Base-by-base conservation (phyloP, 371 early-diverging fungal genomes). In the Lichtheimia hyalospora region DNA sequence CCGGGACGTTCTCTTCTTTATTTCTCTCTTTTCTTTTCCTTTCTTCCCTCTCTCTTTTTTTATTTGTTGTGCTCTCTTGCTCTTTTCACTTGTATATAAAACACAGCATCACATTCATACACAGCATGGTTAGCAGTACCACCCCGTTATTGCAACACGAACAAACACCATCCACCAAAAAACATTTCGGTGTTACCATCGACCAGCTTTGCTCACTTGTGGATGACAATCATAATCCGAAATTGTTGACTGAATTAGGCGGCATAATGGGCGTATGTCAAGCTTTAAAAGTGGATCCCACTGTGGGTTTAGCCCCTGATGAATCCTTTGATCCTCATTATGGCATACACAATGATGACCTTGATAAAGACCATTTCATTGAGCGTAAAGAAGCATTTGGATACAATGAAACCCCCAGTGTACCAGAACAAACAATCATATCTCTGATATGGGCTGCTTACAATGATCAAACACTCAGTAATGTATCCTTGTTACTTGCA, bases 231-330 rank as follows among this genome's bases (percentile, higher is more conserved):
- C 46, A 21, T 10, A 18, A n/a, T n/a, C 21, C 81, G 24, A 69
- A 70, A 1, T 60, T 68, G 28, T 77, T 90, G 3, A 63, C 66
- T 3, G 68, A 79, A 39, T 65, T 84, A 49, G 92, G 92, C 53
- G 91, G 91, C 14, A 61, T 50, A 2, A 15, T 20, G n/a, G 67
- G 78, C 49, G 72, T 92, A 50, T 78, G 82, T 58, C 55, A 79
- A 60, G 71, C 70, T 13, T 78, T 92, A 27, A 71, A 69, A 27
- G 87, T 87, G 0, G 86, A 91, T 61, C 86, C 85, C 48, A 67
- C 68, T 8, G 54, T 74, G 10, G 92, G 92, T 8, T 71, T 92
- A 16, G 66, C 56, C 40, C 71, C 83, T 41, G 86, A 88, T 63
- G 91, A 89, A 70, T 71, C 66, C 15, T 66, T 70, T 42, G 43